Evolutionary conservation across 495 filamentous ascomycete genomes (phyloP), one percentile per base, ranked within the genome.

Genomic region (Aspergillus biplanus): DNA sequence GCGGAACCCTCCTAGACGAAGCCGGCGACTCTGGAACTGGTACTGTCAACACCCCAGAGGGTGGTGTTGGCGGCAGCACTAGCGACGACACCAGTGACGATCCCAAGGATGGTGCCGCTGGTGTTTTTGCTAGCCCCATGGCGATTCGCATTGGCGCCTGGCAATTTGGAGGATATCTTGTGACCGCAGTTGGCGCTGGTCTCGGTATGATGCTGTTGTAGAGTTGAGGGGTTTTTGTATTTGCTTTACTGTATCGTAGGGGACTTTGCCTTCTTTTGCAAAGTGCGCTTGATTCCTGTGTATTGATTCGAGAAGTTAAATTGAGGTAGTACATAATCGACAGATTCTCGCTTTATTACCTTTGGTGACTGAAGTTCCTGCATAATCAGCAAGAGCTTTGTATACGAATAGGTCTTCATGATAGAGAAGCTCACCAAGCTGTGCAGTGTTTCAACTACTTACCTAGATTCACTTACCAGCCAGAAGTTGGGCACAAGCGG

Each of bases 121-220:
- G 74, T 46, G 68, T 71, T 27, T 69, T 71, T 48, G 74, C 83
- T 34, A 80, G 76, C 53, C 80, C 84, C 48, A 80, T 84, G 58
- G 68, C 82, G 46, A 80, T 93, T 52, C 77, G 83, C 55, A 72
- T 89, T 60, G 90, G 90, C 35, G 74, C 84, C 62, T 74, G 91
- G 73, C 86, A 85, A 50, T 64, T 93, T 18, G 87, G 89, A 67
- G 80, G 85, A 7, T 96, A 94, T 69, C 69, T 89, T 33, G 67
- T 89, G 44, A 84, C 83, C 35, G 91, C 91, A 32, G 76, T 87
- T 68, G 74, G 86, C 33, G 84, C 88, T 42, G 92, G 91, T 69
- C 84, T 81, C 58, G 86, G 83, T 56, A 93, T 96, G 90, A 79
- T 94, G 59, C 69, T 92, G 67, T 75, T 96, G 75, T 96, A 89